phyloP scores from a whole-genome alignment of 331 rosid genomes.

The Rosa hybrid region DNA sequence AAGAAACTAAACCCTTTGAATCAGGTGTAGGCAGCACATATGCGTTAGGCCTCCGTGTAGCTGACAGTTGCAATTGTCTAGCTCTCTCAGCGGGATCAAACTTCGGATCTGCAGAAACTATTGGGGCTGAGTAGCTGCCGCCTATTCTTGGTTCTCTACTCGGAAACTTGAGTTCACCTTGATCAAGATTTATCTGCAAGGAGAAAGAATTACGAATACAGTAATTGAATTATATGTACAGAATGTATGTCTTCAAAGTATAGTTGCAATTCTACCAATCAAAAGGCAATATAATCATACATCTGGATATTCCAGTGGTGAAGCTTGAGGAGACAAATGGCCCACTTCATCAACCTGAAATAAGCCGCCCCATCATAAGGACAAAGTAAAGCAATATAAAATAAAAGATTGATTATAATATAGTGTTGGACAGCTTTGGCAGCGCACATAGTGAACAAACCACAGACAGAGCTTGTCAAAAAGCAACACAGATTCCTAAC shows the following conservation, averaged over 20 bases:
- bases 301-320: constrained; percentile 55
- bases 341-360: constrained; percentile 70
- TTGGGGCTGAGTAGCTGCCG: constrained; percentile 87
- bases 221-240: neutral
- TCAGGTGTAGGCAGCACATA: constrained; percentile 88
- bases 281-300: constrained; percentile 37
- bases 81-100: constrained; percentile 83
- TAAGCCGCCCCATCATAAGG: constrained; percentile 15
- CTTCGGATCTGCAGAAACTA: constrained; percentile 61
- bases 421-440: neutral
- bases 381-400: neutral
- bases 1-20: constrained; percentile 45
- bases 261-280: constrained; percentile 22
- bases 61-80: constrained; percentile 46
- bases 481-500: constrained; percentile 17
- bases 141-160: constrained; percentile 54
- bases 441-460: neutral
- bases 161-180: constrained; percentile 52
- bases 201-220: constrained; percentile 24
- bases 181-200: constrained; percentile 61
- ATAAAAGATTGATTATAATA: neutral
- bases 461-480: neutral
- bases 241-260: constrained; percentile 15
- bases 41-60: constrained; percentile 56
- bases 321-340: constrained; percentile 39